Evolutionary conservation across 2,329 filamentous ascomycete species (phyloP), one percentile per base, ranked within the genome.

Genomic region (Diaporthe caulivora): DNA sequence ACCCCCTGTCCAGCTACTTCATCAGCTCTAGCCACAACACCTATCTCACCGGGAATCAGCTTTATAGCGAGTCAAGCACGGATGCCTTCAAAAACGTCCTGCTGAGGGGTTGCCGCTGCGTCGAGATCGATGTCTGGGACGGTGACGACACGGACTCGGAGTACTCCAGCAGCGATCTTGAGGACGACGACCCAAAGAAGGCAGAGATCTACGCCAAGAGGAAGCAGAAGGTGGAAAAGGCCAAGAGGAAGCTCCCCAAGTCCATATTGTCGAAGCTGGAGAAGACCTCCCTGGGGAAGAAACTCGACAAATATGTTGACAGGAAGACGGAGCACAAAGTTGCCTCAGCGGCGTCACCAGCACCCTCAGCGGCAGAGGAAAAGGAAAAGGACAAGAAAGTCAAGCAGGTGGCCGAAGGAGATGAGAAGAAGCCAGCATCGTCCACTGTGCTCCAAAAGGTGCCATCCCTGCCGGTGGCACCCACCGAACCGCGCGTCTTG

Each of bases 81-180:
- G 93, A 95, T 77, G 93, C 94, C 2, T 98, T 98, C 85, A 94
- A 94, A 77, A 92, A 92, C 67, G 94, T 95, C 13, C 86, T 98
- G 72, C 89, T 95, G 77, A 91, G 94, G 68, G 95, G 95, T 2
- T 97, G 95, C 78, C 92, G 95, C 24, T 98, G 95, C 83, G 92
- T 98, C 74, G 95, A 98, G 84, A 94, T 98, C 74, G 95, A 98
- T 80, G 97, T 97, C 78, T 98, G 95, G 95, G 94, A 98, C 81
- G 95, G 95, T 54, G 91, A 93, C 79, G 93, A 82, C 88, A 93
- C 85, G 80, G 91, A 82, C 87, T 93, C 79, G 86, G 89, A 71
- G 87, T 93, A 82, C 88, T 93, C 81, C 85, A 90, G 79, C 11
- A 85, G 82, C 70, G 84, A 91, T 24, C 92, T 94, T 21, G 83